These are phyloP conservation scores for Striga asiatica DNA, from an alignment of 257 asterid species.

Conservation along the genomic window DNA sequence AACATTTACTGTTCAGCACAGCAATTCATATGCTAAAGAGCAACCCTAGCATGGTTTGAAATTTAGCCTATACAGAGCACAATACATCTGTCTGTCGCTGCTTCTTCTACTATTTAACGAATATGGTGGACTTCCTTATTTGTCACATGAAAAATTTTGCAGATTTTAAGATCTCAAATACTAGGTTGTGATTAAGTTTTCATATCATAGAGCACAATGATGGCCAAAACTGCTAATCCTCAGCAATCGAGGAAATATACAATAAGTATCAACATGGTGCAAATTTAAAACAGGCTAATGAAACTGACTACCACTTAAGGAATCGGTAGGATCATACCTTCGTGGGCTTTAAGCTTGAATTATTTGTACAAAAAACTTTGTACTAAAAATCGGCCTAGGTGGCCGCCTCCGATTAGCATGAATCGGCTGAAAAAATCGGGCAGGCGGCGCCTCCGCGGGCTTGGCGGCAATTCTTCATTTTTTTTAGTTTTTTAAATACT, in stretches of 20 bases:
- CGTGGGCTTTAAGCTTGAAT: background rate
- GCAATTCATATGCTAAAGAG: background rate
- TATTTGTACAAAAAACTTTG: background rate
- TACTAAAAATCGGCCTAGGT: no score
- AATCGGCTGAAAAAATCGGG: no score
- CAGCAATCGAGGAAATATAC: background rate
- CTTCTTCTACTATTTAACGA: slow-evolving; percentile 6
- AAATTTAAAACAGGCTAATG: background rate
- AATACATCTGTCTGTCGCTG: background rate
- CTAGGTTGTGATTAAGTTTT: no score
- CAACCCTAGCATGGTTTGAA: background rate
- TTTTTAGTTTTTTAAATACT: no score
- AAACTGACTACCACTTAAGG: background rate
- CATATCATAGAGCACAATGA: background rate
- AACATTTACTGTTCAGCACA: background rate
- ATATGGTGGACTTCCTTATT: background rate
- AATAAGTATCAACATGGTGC: background rate
- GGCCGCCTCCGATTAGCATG: no score
- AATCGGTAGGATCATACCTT: slow-evolving; percentile 7
- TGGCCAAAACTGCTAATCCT: background rate
- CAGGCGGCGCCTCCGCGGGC: no score
- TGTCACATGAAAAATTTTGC: background rate
- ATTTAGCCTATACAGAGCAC: background rate
- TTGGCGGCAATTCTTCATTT: no score
- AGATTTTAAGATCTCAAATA: no score